Base-by-base conservation (phyloP, 257 asterid species). In the Lycium ferocissimum region DNA sequence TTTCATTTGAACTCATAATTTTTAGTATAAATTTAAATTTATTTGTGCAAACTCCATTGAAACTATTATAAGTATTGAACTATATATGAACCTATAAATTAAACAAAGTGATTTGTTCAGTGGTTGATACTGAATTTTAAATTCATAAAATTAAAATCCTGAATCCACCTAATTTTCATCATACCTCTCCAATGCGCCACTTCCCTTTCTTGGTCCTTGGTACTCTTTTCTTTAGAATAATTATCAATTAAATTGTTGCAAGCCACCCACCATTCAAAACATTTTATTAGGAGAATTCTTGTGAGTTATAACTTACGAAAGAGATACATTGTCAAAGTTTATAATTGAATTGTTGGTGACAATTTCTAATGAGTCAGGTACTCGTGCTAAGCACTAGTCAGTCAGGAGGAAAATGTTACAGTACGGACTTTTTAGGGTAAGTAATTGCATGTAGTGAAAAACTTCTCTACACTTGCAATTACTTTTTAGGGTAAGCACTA, bases 191-290 rank as follows among this genome's bases (percentile, higher is more conserved):
- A 40, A 4, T 40, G 45, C 45, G 45, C 45, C 45, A 40, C 45
- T 40, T 40, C 45, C 45, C 45, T 4, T 40, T 40, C 6, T 6
- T 67, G 47, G 80, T 72, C 80, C n/a, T 1, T 72, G 2, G 10
- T 12, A 75, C 61, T 75, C 61, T 75, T 75, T 75, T 43, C 80
- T 43, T 10, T 43, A 20, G 61, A 47, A 72, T 10, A n/a, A 12
- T 57, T 22, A 40, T 20, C 59, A n/a, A 5, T n/a, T 73, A 73
- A 9, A 73, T 45, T 43, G 11, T 9, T 45, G 35, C 14, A 38
- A 15, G 53, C 81, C 62, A 75, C 81, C 81, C 59, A 75, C 81
- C 81, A 49, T 75, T 75, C 81, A 75, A 75, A 22, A 20, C 10
- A 20, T 20, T 75, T 47, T 20, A n/a, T 47, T 47, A 6, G 62